Conservation (phyloP, 805 yeast species). For the Tetrapisispora namnaoensis region DNA sequence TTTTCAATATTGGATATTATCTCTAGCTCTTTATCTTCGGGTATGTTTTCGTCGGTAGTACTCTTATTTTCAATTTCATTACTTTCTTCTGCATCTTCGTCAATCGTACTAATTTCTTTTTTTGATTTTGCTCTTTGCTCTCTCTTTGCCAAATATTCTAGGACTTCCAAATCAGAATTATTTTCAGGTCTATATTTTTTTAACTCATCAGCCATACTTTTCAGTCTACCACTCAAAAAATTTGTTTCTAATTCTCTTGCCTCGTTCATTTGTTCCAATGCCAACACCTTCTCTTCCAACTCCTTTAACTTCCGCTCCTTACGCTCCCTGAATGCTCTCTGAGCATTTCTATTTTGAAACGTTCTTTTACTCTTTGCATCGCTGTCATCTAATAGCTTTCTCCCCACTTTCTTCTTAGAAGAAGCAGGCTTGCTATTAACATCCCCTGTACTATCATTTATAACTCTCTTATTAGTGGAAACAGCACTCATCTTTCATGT, state of each 20-base stretch:
- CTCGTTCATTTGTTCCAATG: slow-evolving; percentile 60
- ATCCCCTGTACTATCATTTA: not conserved
- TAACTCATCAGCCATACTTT: slow-evolving; percentile 62
- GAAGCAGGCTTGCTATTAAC: not conserved
- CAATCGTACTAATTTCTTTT: not conserved
- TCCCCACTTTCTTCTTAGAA: slow-evolving; percentile 1
- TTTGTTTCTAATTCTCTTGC: slow-evolving; percentile 65
- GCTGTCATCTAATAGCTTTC: slow-evolving; percentile 29
- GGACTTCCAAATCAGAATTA: slow-evolving; percentile 23
- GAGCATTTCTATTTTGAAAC: slow-evolving; percentile 96
- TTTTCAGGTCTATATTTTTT: slow-evolving; percentile 42
- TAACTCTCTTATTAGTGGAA: not conserved
- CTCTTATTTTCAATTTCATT: slow-evolving; percentile 5
- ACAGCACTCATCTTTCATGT: not conserved
- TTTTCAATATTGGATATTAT: slow-evolving; percentile 9
- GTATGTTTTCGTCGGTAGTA: not conserved
- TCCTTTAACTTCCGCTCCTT: slow-evolving; percentile 82
- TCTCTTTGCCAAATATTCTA: slow-evolving; percentile 15
- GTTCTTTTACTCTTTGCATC: slow-evolving; percentile 83
- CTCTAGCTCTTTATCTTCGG: slow-evolving; percentile 5
- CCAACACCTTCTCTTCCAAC: slow-evolving; percentile 68
- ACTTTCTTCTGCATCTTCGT: not conserved
- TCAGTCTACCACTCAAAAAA: slow-evolving; percentile 66
- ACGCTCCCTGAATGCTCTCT: slow-evolving; percentile 90
- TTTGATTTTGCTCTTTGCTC: not conserved